Percentiles rank a stretch among this genome's conserved stretches.
These are phyloP conservation scores for Lachancea quebecensis DNA, from an alignment of 805 yeast genomes.

Conservation along the genomic window DNA sequence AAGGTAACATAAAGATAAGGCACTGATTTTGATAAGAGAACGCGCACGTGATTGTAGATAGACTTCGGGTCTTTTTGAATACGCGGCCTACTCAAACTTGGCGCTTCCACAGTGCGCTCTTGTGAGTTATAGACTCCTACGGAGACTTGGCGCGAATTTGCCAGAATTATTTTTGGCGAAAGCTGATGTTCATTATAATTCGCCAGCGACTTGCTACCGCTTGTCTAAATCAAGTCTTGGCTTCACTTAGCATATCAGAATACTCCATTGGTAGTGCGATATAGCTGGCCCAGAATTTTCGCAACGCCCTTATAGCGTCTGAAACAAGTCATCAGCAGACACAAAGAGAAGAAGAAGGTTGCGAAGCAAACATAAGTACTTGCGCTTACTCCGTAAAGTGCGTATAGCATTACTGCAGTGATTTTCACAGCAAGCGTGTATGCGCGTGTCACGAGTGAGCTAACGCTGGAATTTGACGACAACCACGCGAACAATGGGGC, in stretches of 20 bases:
- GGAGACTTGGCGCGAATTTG: no score
- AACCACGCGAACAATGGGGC: slow-evolving; percentile 15
- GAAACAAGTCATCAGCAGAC: slow-evolving; percentile 22
- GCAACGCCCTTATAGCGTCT: slow-evolving; percentile 24
- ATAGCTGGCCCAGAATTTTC: slow-evolving; percentile 9
- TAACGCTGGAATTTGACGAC: slow-evolving; percentile 1
- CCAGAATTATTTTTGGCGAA: no score
- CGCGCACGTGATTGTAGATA: no score
- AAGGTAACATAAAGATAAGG: no score
- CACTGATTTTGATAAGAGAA: no score
- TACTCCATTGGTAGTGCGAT: slow-evolving; percentile 4
- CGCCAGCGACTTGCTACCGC: no score
- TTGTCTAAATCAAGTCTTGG: no score
- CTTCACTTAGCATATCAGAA: not conserved
- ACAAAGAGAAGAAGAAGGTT: slow-evolving; percentile 27
- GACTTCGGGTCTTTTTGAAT: no score
- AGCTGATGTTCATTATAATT: no score
- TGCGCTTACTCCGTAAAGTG: slow-evolving; percentile 25
- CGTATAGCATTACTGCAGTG: slow-evolving; percentile 17
- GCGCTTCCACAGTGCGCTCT: no score
- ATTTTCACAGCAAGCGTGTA: slow-evolving; percentile 19
- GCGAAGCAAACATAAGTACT: slow-evolving; percentile 26
- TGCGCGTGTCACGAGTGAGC: not conserved
- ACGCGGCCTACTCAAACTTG: no score
- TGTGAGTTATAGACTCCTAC: no score